Conservation (phyloP, 2,329 filamentous ascomycete genomes). For the Ceratocystis cacaofunesta region DNA sequence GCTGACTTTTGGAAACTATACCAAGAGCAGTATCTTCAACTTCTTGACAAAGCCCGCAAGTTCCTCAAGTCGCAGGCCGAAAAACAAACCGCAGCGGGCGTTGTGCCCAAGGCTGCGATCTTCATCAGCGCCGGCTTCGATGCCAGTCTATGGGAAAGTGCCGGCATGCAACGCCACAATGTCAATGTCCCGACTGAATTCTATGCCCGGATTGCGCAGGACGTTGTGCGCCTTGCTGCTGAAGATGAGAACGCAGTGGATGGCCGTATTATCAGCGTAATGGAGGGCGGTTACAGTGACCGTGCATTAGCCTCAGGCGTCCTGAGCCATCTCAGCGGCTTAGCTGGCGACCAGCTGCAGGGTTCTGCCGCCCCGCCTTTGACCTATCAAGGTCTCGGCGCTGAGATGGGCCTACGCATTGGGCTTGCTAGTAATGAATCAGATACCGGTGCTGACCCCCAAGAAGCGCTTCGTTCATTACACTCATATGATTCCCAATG, state of each 20-base stretch:
- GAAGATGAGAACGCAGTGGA: conserved; percentile 66
- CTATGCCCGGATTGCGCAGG: conserved; percentile 78
- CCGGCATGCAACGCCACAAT: conserved; percentile 87
- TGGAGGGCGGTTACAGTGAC: conserved; percentile 94
- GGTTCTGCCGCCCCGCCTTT: conserved; percentile 19
- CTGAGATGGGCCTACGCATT: conserved; percentile 43
- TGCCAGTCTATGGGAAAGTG: conserved; percentile 84
- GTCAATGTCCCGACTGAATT: conserved; percentile 96
- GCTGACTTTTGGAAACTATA: conserved; percentile 85
- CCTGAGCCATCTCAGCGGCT: conserved; percentile 74
- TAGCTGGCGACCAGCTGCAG: conserved; percentile 42
- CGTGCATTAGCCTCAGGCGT: conserved; percentile 77
- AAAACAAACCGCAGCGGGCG: conserved; percentile 42
- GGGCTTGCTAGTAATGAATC: conserved; percentile 20
- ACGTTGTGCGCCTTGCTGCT: conserved; percentile 67
- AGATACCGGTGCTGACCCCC: background rate
- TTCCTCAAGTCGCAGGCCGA: conserved; percentile 64
- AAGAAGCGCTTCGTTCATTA: conserved; percentile 19
- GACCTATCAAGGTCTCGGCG: conserved; percentile 31
- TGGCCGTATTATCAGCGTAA: conserved; percentile 77
- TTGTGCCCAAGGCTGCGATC: conserved; percentile 65
- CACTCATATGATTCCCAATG: conserved; percentile 50
- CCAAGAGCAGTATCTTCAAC: conserved; percentile 55
- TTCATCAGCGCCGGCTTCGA: conserved; percentile 96
- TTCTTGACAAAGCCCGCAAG: conserved; percentile 66